phyloP scores from a whole-genome alignment of 768 basidiomycete species.

The Lentinula boryana region DNA sequence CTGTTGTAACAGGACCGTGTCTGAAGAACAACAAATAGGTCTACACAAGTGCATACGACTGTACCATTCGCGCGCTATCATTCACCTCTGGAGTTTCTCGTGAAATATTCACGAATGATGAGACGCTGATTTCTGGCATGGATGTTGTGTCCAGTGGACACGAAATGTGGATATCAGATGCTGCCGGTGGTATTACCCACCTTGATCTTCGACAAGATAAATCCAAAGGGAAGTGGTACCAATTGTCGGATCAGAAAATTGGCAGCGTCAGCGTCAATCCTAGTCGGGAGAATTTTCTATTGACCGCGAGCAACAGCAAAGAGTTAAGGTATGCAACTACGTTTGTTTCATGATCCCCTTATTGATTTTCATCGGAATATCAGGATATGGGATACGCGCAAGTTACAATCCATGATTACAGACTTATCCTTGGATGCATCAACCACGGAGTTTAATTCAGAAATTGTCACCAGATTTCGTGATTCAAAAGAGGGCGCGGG shows the following conservation, averaged over 20 bases:
- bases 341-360: neutral
- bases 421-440: slow-evolving; percentile 21
- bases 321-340: slow-evolving; percentile 51
- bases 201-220: slow-evolving; percentile 66
- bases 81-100: slow-evolving; percentile 67
- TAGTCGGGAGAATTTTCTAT: slow-evolving; percentile 51
- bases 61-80: slow-evolving; percentile 66
- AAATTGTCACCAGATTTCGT: slow-evolving; percentile 42
- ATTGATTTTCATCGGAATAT: neutral
- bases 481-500: slow-evolving; percentile 48
- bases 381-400: slow-evolving; percentile 80
- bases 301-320: slow-evolving; percentile 75
- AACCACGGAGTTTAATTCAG: slow-evolving; percentile 31
- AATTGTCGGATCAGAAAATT: slow-evolving; percentile 66
- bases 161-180: slow-evolving; percentile 85
- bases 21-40: slow-evolving; percentile 34
- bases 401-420: slow-evolving; percentile 39
- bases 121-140: slow-evolving; percentile 60
- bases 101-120: slow-evolving; percentile 62
- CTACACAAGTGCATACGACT: slow-evolving; percentile 80
- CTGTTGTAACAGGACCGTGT: neutral
- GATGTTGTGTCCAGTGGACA: slow-evolving; percentile 63
- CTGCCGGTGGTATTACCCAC: slow-evolving; percentile 64
- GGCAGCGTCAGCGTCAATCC: slow-evolving; percentile 81
- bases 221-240: slow-evolving; percentile 53